These are phyloP conservation scores for Epichloe coenophiala DNA, from an alignment of 2,329 filamentous ascomycete species.

Conservation along the genomic window DNA sequence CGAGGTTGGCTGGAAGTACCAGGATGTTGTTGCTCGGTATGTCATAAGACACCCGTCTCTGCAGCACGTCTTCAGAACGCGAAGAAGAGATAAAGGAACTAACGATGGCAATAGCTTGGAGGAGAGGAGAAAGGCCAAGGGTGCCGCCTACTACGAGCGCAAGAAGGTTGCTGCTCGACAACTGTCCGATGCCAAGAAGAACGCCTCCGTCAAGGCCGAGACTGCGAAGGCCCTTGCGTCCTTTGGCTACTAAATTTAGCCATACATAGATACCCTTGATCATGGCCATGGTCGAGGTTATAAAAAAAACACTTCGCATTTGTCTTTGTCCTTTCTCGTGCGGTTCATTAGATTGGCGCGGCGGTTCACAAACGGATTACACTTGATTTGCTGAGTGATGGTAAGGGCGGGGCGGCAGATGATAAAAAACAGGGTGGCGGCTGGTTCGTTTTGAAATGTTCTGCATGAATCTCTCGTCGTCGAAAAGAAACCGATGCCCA, in stretches of 20 bases:
- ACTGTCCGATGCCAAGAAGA: slow-evolving; percentile 86
- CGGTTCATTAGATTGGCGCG: slow-evolving; percentile 42
- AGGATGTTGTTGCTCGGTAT: slow-evolving; percentile 95
- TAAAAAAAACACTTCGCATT: slow-evolving; percentile 18
- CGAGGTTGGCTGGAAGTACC: slow-evolving; percentile 99
- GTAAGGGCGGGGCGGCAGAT: slow-evolving; percentile 25
- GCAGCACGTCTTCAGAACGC: neutral
- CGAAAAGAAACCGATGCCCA: slow-evolving; percentile 12
- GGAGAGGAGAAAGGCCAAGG: slow-evolving; percentile 99
- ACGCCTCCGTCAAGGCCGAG: slow-evolving; percentile 73
- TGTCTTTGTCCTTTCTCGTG: slow-evolving; percentile 32
- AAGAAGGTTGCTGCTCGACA: slow-evolving; percentile 95
- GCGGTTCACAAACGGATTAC: slow-evolving; percentile 34
- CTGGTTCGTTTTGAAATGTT: slow-evolving; percentile 21
- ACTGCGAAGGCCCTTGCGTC: slow-evolving; percentile 77
- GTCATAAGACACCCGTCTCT: slow-evolving; percentile 18
- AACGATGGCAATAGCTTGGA: slow-evolving; percentile 56
- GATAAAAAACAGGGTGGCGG: slow-evolving; percentile 14
- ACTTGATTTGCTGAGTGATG: slow-evolving; percentile 35
- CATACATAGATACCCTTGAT: slow-evolving; percentile 14
- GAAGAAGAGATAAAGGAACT: slow-evolving; percentile 1
- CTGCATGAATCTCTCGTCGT: slow-evolving; percentile 22
- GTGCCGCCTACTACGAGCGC: slow-evolving; percentile 97
- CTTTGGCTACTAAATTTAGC: slow-evolving; percentile 68
- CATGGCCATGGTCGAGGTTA: slow-evolving; percentile 15